Evolutionary conservation across 1,139 yeast genomes (phyloP), one percentile per base, ranked within the genome.

Genomic region (Torulaspora pretoriensis): DNA sequence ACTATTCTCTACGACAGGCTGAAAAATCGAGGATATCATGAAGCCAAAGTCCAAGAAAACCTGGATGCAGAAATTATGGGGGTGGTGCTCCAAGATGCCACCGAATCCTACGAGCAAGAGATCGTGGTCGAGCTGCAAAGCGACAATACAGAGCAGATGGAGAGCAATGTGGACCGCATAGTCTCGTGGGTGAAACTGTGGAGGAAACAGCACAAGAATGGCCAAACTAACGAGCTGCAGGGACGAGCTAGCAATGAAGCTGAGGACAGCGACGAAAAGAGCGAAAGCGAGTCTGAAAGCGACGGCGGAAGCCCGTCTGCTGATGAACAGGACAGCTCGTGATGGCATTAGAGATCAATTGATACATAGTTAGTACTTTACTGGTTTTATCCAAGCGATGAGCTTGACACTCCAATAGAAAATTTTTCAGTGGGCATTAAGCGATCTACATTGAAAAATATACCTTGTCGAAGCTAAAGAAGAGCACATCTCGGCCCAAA

Each of bases 11-110:
- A 75, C 63, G 96, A 88, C 49, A 73, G 99, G 55, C 72, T 92
- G 55, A 72, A 73, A 53, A 77, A 77, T 50, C 74, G 95, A 64
- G 84, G 82, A 4, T 92, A 92, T 63, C 78, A 81, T 45, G 84
- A 87, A 50, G 72, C 75, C 52, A 92, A 92, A 68, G 77, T 92
- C 49, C 86, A 84, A 48, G 99, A 94, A 62, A 92, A 92, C 63
- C 71, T 94, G 45, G 97, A 92, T 63, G 95, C 96, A 51, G 99
- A 92, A 65, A 92, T 94, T 53, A 94, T 92, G 98, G 92, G 90
- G 56, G 88, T 92, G 19, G 77, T 94, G 19, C 68, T 83, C 39
- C 85, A 83, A 54, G 98, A 94, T 56, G 98, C 98, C 0, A 70
- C 76, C 46, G 96, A 88, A 29, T 75, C 83, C 30, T 92, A 88